These are phyloP conservation scores for Phenoliferia sp. DNA, from an alignment of 1,284 basidiomycete species.

Conservation along the genomic window DNA sequence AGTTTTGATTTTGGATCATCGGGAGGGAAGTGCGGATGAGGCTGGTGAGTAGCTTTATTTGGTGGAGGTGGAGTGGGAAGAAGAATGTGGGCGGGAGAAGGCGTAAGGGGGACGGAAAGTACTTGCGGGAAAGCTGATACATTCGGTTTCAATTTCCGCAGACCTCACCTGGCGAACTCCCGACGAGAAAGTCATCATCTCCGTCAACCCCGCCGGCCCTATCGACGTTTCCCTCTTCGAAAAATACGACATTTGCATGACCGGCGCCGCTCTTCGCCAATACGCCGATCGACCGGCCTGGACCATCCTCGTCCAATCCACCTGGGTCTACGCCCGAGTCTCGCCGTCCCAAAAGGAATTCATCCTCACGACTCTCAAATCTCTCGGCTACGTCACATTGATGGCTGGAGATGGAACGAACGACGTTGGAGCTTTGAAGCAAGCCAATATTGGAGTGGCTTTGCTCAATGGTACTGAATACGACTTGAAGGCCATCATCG, in stretches of 20 bases:
- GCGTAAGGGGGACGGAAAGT: too few species aligned
- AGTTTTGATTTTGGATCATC: conserved; percentile 80
- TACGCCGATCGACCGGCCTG: conserved; percentile 60
- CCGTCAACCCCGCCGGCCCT: conserved; percentile 69
- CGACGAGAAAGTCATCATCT: conserved; percentile 78
- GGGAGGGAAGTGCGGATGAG: conserved; percentile 68
- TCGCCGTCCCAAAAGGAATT: conserved; percentile 92
- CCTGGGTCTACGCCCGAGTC: conserved; percentile 94
- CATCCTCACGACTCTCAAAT: conserved; percentile 81
- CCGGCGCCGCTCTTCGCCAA: conserved; percentile 82
- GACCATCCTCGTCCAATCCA: conserved; percentile 77
- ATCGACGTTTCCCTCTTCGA: conserved; percentile 71
- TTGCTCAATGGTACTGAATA: conserved; percentile 84
- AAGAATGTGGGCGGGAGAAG: too few species aligned
- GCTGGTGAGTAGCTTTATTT: conserved; percentile 50
- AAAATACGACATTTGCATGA: conserved; percentile 88
- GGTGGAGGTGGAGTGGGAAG: too few species aligned
- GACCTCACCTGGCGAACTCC: conserved; percentile 54
- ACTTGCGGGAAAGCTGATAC: too few species aligned
- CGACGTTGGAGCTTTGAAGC: conserved; percentile 92
- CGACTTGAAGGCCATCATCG: conserved; percentile 86
- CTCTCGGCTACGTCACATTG: conserved; percentile 79
- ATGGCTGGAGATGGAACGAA: conserved; percentile 98
- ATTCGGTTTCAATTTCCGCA: too few species aligned
- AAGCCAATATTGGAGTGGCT: conserved; percentile 91